Conservation (phyloP, 768 basidiomycete genomes). For the Tulasnella sp. region DNA sequence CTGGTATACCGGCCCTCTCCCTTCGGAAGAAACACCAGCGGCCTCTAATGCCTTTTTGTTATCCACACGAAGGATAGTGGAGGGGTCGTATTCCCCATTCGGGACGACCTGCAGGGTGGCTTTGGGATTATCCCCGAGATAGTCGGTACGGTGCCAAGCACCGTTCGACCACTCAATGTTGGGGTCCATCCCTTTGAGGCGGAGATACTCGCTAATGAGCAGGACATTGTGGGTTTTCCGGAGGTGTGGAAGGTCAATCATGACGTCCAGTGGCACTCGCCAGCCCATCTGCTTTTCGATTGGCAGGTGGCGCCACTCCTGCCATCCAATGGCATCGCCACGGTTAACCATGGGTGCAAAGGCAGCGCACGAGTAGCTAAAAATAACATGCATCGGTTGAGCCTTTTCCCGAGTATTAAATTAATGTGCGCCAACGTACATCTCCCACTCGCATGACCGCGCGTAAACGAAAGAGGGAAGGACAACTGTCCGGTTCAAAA, state of each 20-base stretch:
- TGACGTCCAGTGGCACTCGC: conserved; percentile 24
- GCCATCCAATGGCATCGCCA: conserved; percentile 31
- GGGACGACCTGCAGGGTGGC: conserved; percentile 29
- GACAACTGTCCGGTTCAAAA: conserved; percentile 35
- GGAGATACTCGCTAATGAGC: conserved; percentile 34
- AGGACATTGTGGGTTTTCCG: conserved; percentile 30
- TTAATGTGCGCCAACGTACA: conserved; percentile 22
- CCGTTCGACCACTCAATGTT: conserved; percentile 30
- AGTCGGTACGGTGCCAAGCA: conserved; percentile 30
- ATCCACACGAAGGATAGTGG: conserved; percentile 30
- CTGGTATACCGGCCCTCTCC: too few species aligned
- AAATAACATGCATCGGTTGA: not conserved
- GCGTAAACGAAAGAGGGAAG: conserved; percentile 38
- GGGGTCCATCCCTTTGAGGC: conserved; percentile 30
- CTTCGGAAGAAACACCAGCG: not conserved
- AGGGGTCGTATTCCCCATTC: conserved; percentile 33
- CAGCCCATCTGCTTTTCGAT: conserved; percentile 25
- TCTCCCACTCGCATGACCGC: conserved; percentile 34
- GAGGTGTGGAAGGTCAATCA: conserved; percentile 35
- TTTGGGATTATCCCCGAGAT: conserved; percentile 21
- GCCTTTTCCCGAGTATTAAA: not conserved
- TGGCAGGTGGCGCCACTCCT: conserved; percentile 34
- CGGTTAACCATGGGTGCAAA: conserved; percentile 36
- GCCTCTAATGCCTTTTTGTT: conserved; percentile 16
- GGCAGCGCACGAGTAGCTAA: conserved; percentile 28